Conservation (phyloP, 768 basidiomycete species). For the Jaapia argillacea region DNA sequence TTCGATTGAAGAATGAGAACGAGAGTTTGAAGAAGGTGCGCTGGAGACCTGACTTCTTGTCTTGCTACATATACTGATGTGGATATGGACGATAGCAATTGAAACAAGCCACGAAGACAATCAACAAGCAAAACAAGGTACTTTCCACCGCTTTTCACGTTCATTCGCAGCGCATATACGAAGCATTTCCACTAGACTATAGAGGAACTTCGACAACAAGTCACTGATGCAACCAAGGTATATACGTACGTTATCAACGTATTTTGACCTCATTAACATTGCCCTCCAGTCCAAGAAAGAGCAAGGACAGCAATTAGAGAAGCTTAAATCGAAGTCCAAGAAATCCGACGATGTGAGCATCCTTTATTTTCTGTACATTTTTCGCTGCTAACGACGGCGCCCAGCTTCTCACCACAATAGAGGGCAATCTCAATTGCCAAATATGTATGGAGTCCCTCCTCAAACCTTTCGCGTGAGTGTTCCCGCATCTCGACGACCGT, state of each 20-base stretch:
- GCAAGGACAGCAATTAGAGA: constrained; percentile 32
- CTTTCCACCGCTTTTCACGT: too few relatives aligned
- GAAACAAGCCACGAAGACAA: constrained; percentile 35
- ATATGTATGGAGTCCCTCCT: constrained; percentile 66
- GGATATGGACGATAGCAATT: constrained; percentile 17
- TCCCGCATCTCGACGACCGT: not conserved
- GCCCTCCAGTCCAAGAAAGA: constrained; percentile 31
- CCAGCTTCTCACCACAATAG: constrained; percentile 48
- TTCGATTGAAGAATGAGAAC: constrained; percentile 47
- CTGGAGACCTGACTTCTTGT: constrained; percentile 4
- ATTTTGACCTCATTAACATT: constrained; percentile 1
- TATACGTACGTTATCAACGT: not conserved
- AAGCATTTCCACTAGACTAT: constrained; percentile 41
- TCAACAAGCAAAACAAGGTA: constrained; percentile 52
- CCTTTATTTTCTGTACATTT: not conserved
- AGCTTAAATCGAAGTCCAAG: constrained; percentile 33
- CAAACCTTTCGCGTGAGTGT: constrained; percentile 57
- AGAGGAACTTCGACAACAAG: constrained; percentile 39
- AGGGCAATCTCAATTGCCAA: constrained; percentile 57
- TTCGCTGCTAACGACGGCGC: not conserved
- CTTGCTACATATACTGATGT: not conserved
- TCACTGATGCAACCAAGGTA: constrained; percentile 29
- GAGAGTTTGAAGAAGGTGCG: constrained; percentile 40
- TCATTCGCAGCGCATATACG: too few relatives aligned
- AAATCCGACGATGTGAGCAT: constrained; percentile 46